A percentile compares a stretch with the other conserved stretches of the same genome.
Conservation (phyloP, 2,329 filamentous ascomycete species). For the Aureobasidium namibiae region DNA sequence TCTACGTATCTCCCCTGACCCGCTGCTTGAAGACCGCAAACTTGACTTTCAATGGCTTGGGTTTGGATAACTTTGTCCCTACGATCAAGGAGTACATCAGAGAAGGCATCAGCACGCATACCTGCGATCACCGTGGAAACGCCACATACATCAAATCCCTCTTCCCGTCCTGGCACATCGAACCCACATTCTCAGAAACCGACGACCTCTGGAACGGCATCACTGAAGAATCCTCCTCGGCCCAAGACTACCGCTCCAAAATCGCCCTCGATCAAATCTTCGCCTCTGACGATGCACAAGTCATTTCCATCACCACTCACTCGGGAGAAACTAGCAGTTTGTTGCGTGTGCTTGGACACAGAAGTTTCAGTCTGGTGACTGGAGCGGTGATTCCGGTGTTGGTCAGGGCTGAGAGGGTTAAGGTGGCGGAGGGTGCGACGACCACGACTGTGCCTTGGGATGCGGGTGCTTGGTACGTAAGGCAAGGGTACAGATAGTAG, state of each 20-base stretch:
- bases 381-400: constrained; percentile 61
- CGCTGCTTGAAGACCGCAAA: constrained; percentile 57
- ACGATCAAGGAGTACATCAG: constrained; percentile 58
- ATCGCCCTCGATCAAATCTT: constrained; percentile 51
- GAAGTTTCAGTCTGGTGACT: constrained; percentile 54
- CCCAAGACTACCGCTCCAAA: constrained; percentile 45
- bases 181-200: constrained; percentile 51
- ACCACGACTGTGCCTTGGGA: constrained; percentile 25
- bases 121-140: constrained; percentile 55
- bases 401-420: constrained; percentile 48
- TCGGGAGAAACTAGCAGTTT: constrained; percentile 48
- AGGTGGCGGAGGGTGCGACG: constrained; percentile 24
- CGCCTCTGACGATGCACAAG: constrained; percentile 42
- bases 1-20: constrained; percentile 56
- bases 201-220: constrained; percentile 48
- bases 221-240: constrained; percentile 41
- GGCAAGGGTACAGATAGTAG: too few relatives aligned
- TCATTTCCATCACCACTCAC: constrained; percentile 54
- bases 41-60: constrained; percentile 50
- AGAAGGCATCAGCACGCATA: constrained; percentile 59
- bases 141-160: constrained; percentile 45
- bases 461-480: constrained; percentile 20
- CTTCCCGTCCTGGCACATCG: constrained; percentile 50
- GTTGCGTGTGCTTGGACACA: constrained; percentile 51
- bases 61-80: constrained; percentile 48